Base-by-base conservation (phyloP, 441 rosid species). In the Adansonia grandidieri region DNA sequence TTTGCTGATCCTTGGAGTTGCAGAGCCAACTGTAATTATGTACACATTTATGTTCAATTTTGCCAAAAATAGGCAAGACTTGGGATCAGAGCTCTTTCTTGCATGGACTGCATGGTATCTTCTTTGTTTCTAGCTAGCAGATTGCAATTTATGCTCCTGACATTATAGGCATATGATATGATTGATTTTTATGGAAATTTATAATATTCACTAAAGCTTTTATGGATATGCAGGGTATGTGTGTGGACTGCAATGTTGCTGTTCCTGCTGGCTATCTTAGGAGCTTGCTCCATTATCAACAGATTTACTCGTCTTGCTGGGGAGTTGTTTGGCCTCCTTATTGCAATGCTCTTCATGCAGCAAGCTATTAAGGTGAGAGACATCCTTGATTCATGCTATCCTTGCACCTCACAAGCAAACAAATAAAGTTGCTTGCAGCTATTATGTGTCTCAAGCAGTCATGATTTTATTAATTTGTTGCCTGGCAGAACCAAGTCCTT, bases 11-110 rank as follows among this genome's bases (percentile, higher is more conserved):
- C 93, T 88, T 73, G 95, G 95, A 68, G 95, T 91, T 74, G 95
- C 95, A 47, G 95, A 91, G 80, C 95, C 93, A 64, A 91, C 95
- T 53, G 92, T 91, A n/a, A 86, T 91, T 17, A 89, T 91, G 95
- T 91, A 91, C 86, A 89, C 91, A 9, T 91, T 89, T 87, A 80
- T 89, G 92, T 91, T 86, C 83, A 87, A 88, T 48, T 91, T 91
- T n/a, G 93, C 91, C 1, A 91, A 91, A 73, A 85, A 76, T 51
- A 84, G 92, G 80, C 73, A 85, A 2, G 90, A 87, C 51, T 85
- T 91, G 89, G 93, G 95, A 3, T 68, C 90, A 56, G 75, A 76
- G 80, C 91, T 88, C 76, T 91, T 88, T 80, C 87, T 91, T 40
- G 92, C 92, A 0, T 89, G 95, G 95, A 86, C 86, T n/a, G 95